Evolutionary conservation across 495 filamentous ascomycete species (phyloP).

Genomic region (Lasiosphaeriaceae sp.): DNA sequence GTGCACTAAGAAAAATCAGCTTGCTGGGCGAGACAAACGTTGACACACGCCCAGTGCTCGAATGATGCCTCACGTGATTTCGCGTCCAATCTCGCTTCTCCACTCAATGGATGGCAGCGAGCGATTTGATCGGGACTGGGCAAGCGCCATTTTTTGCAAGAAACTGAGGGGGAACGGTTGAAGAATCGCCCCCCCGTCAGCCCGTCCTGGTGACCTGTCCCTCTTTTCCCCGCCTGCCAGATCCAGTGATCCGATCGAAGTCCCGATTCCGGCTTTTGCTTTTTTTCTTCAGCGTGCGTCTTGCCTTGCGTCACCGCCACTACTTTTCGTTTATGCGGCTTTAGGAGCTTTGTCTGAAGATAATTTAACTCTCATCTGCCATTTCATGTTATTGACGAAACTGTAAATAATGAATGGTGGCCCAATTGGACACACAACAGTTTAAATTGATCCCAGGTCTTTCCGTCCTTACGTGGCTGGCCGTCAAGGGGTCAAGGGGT

Average conservation of each 20-base stretch:
- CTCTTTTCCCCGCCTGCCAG: not conserved
- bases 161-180: not conserved
- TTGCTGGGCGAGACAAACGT: too few relatives aligned
- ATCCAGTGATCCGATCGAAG: constrained; percentile 3
- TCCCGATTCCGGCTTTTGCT: not conserved
- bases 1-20: too few relatives aligned
- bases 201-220: too few relatives aligned
- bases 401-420: too few relatives aligned
- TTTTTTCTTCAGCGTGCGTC: not conserved
- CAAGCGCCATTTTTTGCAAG: constrained; percentile 10
- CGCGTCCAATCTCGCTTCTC: constrained; percentile 14
- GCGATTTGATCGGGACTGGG: not conserved
- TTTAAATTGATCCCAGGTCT: too few relatives aligned
- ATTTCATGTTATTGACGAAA: not conserved
- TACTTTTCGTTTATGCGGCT: not conserved
- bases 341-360: not conserved
- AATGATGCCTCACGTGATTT: constrained; percentile 19
- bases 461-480: constrained; percentile 6
- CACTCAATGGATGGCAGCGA: constrained; percentile 1
- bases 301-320: not conserved
- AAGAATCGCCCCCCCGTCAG: too few relatives aligned
- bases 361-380: not conserved
- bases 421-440: constrained; percentile 9
- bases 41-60: too few relatives aligned
- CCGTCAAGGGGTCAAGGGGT: not conserved